Conservation (phyloP, 768 basidiomycete species). For the Megacollybia marginata region DNA sequence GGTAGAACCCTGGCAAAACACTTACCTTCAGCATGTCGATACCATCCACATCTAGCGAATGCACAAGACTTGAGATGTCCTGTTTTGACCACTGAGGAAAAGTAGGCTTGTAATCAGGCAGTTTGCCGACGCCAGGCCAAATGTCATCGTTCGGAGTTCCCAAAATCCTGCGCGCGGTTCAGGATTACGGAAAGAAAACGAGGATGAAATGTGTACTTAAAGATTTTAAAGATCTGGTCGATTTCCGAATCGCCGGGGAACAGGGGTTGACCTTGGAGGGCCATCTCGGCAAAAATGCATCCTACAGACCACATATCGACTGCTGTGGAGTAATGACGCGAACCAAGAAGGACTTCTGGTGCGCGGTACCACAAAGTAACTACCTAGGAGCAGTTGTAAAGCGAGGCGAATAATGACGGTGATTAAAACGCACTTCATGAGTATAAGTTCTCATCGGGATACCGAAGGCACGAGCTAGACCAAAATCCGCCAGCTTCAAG, state of each 20-base stretch:
- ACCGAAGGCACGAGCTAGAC: slow-evolving; percentile 93
- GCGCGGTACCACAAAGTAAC: slow-evolving; percentile 99
- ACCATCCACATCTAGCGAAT: slow-evolving; percentile 69
- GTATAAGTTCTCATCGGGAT: slow-evolving; percentile 99
- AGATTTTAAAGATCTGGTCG: slow-evolving; percentile 99
- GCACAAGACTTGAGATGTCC: slow-evolving; percentile 60
- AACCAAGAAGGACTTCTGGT: slow-evolving; percentile 93
- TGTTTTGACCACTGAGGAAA: slow-evolving; percentile 93
- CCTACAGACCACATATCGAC: slow-evolving; percentile 99
- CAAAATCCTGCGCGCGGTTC: slow-evolving; percentile 52
- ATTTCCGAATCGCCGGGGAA: slow-evolving; percentile 99
- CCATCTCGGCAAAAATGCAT: slow-evolving; percentile 99
- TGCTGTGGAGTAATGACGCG: slow-evolving; percentile 93
- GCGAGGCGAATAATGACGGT: slow-evolving; percentile 1
- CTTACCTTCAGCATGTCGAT: slow-evolving; percentile 71
- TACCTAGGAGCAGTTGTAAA: slow-evolving; percentile 48
- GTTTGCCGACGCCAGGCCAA: slow-evolving; percentile 84
- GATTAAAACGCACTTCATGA: slow-evolving; percentile 65
- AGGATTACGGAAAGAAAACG: not conserved
- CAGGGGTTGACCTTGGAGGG: slow-evolving; percentile 79
- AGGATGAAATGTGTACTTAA: slow-evolving; percentile 53
- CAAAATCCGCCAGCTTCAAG: slow-evolving; percentile 95
- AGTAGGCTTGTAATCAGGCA: slow-evolving; percentile 94
- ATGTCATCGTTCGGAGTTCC: slow-evolving; percentile 88
- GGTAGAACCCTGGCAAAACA: not conserved